Evolutionary conservation across 768 basidiomycete species (phyloP).

Genomic region (Mycena floridula): DNA sequence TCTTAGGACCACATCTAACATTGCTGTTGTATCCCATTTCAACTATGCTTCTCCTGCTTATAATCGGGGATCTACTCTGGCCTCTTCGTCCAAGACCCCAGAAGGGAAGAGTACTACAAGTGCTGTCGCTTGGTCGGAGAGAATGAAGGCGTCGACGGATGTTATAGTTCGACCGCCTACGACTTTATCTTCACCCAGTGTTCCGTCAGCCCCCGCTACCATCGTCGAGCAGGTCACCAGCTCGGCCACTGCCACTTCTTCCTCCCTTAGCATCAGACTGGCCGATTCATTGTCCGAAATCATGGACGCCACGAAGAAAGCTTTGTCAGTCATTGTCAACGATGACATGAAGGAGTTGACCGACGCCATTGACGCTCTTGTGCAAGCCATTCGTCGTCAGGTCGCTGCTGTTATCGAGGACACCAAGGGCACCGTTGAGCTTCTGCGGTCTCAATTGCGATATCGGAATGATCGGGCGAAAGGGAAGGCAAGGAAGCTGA

Average conservation of each 20-base stretch:
- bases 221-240: constrained; percentile 11
- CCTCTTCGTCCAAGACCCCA: constrained; percentile 18
- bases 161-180: constrained; percentile 26
- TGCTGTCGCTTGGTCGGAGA: constrained; percentile 18
- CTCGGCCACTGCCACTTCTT: constrained; percentile 14
- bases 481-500: constrained; percentile 46
- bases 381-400: constrained; percentile 44
- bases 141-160: constrained; percentile 20
- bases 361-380: constrained; percentile 53
- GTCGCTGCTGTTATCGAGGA: constrained; percentile 38
- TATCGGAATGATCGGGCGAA: constrained; percentile 47
- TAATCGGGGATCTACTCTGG: constrained; percentile 13
- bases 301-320: constrained; percentile 41
- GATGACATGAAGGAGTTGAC: constrained; percentile 52
- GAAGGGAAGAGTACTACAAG: constrained; percentile 17
- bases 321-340: constrained; percentile 35
- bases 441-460: constrained; percentile 38
- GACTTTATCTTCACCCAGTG: constrained; percentile 18
- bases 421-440: constrained; percentile 41
- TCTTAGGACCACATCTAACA: constrained; percentile 1
- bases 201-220: constrained; percentile 15
- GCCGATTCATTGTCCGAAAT: constrained; percentile 42
- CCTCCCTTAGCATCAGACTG: constrained; percentile 32
- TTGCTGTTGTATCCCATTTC: constrained; percentile 1
- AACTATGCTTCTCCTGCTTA: constrained; percentile 1